Evolutionary conservation across 345 rosid species (phyloP), one percentile per base, ranked within the genome.

Genomic region (Salix suchowensis): DNA sequence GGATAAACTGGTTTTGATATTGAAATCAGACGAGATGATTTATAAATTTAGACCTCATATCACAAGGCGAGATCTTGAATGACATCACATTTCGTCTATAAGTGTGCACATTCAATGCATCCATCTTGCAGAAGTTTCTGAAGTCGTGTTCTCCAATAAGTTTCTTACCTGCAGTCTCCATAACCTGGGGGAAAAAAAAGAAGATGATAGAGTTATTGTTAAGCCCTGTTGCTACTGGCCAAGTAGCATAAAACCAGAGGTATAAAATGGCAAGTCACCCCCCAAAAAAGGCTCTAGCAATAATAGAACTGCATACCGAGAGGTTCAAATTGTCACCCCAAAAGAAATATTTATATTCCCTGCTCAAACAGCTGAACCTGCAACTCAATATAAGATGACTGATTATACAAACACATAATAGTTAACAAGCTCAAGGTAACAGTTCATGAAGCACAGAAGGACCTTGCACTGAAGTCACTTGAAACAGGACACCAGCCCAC

Each of bases 91-190:
- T 80, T 26, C 96, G 91, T 73, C 80, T 86, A 78, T 89, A 93
- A 83, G 85, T 84, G 82, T 93, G 98, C 62, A 93, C 97, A 78
- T 95, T 93, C 70, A 82, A 88, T 21, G 92, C 98, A 80, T 95
- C 98, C 98, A 93, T 93, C 91, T 95, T 93, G 78, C 98, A 93
- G 64, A 95, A 95, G 85, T 91, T 95, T 70, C 93, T 86, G 88
- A 93, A 95, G 81, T 95, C 96, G 75, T 95, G 98, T 67, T 91
- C 96, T 70, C 98, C 98, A 10, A 95, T 58, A 70, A 95, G 87
- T 83, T 91, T 95, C 83, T 88, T 86, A 26, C 94, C 91, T 4
- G 94, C 98, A 77, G 72, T 84, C 86, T 88, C 93, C 98, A 95
- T 95, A 78, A 85, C 89, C 97, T 93, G 76, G 67, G 67, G 52